phyloP scores from a whole-genome alignment of 1,139 yeast genomes.

The Maudiozyma humilis region DNA sequence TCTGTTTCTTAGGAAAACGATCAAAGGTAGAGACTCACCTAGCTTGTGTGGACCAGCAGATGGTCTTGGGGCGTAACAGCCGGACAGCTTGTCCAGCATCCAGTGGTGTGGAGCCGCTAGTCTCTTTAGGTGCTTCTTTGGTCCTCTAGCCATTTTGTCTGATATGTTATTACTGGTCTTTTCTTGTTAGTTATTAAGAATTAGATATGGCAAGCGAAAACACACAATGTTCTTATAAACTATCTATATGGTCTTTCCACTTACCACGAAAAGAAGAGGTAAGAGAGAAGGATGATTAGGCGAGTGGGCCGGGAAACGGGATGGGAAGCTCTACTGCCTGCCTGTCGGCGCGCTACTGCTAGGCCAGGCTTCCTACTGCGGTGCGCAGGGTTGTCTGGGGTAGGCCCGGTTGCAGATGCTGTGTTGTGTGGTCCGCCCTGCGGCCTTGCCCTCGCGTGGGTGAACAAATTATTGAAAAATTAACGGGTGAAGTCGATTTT shows the following conservation, averaged over 20 bases:
- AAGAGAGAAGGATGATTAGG: neutral
- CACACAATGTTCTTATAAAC: neutral
- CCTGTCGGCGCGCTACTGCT: too few species aligned
- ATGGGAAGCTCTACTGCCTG: neutral
- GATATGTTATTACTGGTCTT: conserved; percentile 5
- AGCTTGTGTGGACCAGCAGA: conserved; percentile 99
- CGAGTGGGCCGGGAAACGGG: neutral
- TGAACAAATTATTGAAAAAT: neutral
- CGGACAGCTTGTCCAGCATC: conserved; percentile 99
- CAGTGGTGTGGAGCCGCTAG: conserved; percentile 99
- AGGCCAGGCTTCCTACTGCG: neutral
- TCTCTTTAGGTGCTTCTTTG: conserved; percentile 97
- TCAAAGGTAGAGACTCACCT: conserved; percentile 97
- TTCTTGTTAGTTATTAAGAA: neutral
- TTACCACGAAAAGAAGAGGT: neutral
- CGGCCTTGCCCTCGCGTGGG: neutral
- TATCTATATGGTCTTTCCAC: neutral
- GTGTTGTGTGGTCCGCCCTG: neutral
- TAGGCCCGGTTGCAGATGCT: too few species aligned
- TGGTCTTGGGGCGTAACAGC: conserved; percentile 99
- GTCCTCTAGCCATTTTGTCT: conserved; percentile 88
- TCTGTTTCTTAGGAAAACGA: conserved; percentile 98
- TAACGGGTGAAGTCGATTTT: too few species aligned
- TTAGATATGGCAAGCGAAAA: neutral
- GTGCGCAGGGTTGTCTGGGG: neutral